phyloP scores from a whole-genome alignment of 345 rosid species.

The Gossypium stocksii region DNA sequence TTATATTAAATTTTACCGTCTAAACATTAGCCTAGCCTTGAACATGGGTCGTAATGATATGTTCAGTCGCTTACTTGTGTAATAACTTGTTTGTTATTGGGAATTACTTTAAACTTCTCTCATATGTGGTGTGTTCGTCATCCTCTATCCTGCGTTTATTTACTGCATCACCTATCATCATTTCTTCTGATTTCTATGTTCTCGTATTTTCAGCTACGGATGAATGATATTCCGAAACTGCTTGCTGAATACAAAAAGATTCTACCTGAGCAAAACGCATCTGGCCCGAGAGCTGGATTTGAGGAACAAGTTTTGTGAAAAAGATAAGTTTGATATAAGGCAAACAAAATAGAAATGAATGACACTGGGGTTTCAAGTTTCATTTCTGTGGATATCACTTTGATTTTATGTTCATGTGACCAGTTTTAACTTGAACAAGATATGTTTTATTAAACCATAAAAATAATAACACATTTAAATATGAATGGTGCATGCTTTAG shows the following conservation, averaged over 20 bases:
- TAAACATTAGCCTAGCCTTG: background rate
- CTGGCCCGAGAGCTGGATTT: background rate
- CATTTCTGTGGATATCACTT: too few species aligned
- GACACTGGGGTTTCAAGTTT: too few species aligned
- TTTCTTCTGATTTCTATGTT: background rate
- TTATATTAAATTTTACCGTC: background rate
- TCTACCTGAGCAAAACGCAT: conserved; percentile 20
- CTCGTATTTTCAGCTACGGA: conserved; percentile 54
- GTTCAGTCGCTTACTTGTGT: background rate
- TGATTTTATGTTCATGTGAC: too few species aligned
- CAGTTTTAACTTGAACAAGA: too few species aligned
- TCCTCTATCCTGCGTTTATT: background rate
- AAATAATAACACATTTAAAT: too few species aligned
- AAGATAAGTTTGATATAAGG: background rate
- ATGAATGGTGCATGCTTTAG: too few species aligned
- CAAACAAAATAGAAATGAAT: background rate
- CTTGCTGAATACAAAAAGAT: conserved; percentile 70
- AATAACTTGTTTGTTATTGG: too few species aligned
- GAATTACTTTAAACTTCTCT: background rate
- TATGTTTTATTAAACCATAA: too few species aligned
- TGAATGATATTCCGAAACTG: conserved; percentile 73
- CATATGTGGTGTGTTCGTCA: background rate
- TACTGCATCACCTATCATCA: background rate
- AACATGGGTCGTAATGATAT: background rate
- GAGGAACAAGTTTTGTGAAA: background rate